phyloP scores from a whole-genome alignment of 352 stramenopile species.

The Phytophthora palmivora region DNA sequence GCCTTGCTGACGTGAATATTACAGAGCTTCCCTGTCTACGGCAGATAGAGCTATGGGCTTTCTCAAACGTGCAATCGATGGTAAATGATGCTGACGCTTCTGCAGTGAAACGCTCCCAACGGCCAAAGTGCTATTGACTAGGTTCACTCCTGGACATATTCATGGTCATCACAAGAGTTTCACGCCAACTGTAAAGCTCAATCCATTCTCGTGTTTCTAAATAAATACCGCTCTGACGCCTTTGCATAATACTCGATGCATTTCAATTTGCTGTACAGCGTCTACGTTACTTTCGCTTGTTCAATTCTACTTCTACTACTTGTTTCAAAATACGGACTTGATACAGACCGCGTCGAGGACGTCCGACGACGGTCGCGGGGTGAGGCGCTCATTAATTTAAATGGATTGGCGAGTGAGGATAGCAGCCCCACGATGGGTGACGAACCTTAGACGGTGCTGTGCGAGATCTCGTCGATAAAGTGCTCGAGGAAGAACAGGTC shows the following conservation, averaged over 20 bases:
- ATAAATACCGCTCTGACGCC: slow-evolving; percentile 32
- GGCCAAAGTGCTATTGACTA: slow-evolving; percentile 5
- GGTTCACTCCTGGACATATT: slow-evolving; percentile 2
- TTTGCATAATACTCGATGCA: slow-evolving; percentile 31
- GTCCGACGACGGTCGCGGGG: background rate
- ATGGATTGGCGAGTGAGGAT: slow-evolving; percentile 18
- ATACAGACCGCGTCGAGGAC: slow-evolving; percentile 21
- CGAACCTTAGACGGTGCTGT: slow-evolving; percentile 40
- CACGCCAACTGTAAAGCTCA: background rate
- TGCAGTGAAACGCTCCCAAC: background rate
- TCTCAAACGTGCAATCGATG: background rate
- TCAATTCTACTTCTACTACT: slow-evolving; percentile 41
- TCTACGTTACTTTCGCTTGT: slow-evolving; percentile 36
- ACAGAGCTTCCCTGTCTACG: too few species aligned
- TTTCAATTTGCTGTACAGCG: slow-evolving; percentile 38
- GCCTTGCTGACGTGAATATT: background rate
- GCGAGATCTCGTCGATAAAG: slow-evolving; percentile 82
- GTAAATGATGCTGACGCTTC: background rate
- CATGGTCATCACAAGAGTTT: background rate
- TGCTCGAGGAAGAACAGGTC: slow-evolving; percentile 85
- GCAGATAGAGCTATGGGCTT: background rate
- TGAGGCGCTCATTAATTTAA: slow-evolving; percentile 34
- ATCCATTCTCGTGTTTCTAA: slow-evolving; percentile 21
- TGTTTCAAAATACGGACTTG: slow-evolving; percentile 45
- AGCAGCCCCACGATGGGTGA: slow-evolving; percentile 1